Percentiles rank a stretch among this genome's conserved stretches.
Conservation (phyloP, 805 yeast species). For the Starmerella stigmatis region DNA sequence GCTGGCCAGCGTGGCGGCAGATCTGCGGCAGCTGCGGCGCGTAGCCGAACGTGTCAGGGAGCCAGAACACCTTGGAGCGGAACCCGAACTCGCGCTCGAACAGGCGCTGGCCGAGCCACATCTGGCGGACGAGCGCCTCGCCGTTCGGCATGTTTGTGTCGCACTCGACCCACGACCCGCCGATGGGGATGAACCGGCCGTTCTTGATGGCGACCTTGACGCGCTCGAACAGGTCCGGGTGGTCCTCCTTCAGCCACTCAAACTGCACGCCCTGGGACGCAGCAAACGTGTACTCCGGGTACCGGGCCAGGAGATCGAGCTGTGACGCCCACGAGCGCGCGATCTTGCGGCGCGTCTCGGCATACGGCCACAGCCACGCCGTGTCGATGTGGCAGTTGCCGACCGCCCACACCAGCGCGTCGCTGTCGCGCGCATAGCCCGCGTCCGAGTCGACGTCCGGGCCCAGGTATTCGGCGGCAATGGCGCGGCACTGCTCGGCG, state of each 20-base stretch:
- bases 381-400: conserved; percentile 97
- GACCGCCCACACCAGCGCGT: conserved; percentile 54
- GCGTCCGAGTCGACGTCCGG: conserved; percentile 50
- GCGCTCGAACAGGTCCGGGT: conserved; percentile 64
- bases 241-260: conserved; percentile 79
- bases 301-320: conserved; percentile 66
- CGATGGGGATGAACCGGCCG: conserved; percentile 77
- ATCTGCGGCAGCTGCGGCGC: conserved; percentile 91
- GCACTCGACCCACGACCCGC: conserved; percentile 97
- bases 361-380: conserved; percentile 99
- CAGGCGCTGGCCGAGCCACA: conserved; percentile 80
- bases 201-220: conserved; percentile 52
- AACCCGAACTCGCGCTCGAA: conserved; percentile 69
- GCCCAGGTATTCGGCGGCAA: conserved; percentile 60
- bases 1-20: conserved; percentile 76
- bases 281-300: conserved; percentile 87
- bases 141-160: conserved; percentile 95
- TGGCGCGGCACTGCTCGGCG: conserved; percentile 50
- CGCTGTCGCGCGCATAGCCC: conserved; percentile 37
- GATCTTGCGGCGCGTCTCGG: conserved; percentile 84
- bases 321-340: conserved; percentile 96
- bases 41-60: conserved; percentile 96
- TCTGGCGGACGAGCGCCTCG: conserved; percentile 80
- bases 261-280: conserved; percentile 96
- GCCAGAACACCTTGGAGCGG: conserved; percentile 74